phyloP scores from a whole-genome alignment of 73 alveolate genomes.

The Durusdinium trenchii region DNA sequence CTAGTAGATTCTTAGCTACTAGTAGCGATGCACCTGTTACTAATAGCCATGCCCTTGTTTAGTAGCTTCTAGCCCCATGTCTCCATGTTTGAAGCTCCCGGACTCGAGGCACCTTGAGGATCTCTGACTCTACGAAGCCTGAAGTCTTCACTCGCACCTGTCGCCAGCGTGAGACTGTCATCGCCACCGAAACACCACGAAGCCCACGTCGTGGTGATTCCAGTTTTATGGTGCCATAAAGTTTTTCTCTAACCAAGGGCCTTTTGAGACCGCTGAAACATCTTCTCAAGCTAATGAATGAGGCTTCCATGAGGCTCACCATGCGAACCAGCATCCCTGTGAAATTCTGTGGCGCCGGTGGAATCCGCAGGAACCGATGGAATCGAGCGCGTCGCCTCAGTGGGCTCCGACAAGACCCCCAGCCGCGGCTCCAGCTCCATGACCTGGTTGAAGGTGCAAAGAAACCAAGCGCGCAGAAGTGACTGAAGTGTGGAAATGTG shows the following conservation, averaged over 20 bases:
- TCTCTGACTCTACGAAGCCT: conserved; percentile 47
- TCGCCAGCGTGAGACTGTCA: neutral
- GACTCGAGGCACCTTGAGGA: conserved; percentile 53
- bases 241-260: neutral
- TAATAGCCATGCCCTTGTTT: too few relatives aligned
- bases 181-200: neutral
- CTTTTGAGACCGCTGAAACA: neutral
- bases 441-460: too few relatives aligned
- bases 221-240: too few relatives aligned
- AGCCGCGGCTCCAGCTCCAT: conserved; percentile 35
- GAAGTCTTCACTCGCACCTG: conserved; percentile 65
- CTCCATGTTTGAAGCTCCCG: too few relatives aligned
- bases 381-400: neutral
- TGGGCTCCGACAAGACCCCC: conserved; percentile 21
- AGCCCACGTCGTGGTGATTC: neutral
- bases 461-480: too few relatives aligned
- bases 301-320: neutral
- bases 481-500: too few relatives aligned
- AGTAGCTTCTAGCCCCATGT: too few relatives aligned
- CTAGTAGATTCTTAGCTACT: too few relatives aligned
- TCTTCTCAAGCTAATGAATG: neutral
- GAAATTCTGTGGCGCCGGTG: neutral
- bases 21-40: too few relatives aligned
- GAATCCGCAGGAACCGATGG: neutral
- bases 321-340: neutral